These are phyloP conservation scores for Crataegus laevigata DNA, from an alignment of 306 rosid species.

Conservation along the genomic window DNA sequence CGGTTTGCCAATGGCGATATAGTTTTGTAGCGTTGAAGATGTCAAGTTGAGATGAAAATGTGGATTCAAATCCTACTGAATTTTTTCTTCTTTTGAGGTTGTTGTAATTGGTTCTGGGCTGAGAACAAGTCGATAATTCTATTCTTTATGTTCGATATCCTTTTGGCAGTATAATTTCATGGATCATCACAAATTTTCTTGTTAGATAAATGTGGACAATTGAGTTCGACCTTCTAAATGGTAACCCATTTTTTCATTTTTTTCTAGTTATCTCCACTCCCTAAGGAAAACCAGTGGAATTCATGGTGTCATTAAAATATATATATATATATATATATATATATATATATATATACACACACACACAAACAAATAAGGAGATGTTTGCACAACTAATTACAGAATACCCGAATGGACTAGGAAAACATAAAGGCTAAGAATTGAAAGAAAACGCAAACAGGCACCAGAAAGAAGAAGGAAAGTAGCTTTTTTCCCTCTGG, in stretches of 20 bases:
- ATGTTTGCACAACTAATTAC: too few species aligned
- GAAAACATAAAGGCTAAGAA: not conserved
- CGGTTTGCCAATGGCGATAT: constrained; percentile 11
- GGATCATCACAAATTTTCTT: constrained; percentile 37
- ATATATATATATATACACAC: too few species aligned
- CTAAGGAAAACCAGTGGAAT: not conserved
- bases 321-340: too few species aligned
- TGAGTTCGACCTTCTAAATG: not conserved
- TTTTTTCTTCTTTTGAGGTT: constrained; percentile 43
- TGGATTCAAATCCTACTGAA: constrained; percentile 26
- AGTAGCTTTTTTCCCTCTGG: not conserved
- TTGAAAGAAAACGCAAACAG: not conserved
- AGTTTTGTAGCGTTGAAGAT: constrained; percentile 19
- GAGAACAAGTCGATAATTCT: constrained; percentile 47
- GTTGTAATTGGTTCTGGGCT: constrained; percentile 32
- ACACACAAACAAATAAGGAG: too few species aligned
- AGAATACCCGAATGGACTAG: not conserved
- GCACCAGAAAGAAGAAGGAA: not conserved
- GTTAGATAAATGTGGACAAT: constrained; percentile 21
- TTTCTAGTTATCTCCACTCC: not conserved
- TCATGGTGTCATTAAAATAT: too few species aligned
- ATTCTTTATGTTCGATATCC: constrained; percentile 55
- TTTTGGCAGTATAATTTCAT: constrained; percentile 26
- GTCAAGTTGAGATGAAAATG: constrained; percentile 24
- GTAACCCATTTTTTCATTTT: not conserved